Base-by-base conservation (phyloP, 352 stramenopile genomes). In the Phytopythium helicoides region DNA sequence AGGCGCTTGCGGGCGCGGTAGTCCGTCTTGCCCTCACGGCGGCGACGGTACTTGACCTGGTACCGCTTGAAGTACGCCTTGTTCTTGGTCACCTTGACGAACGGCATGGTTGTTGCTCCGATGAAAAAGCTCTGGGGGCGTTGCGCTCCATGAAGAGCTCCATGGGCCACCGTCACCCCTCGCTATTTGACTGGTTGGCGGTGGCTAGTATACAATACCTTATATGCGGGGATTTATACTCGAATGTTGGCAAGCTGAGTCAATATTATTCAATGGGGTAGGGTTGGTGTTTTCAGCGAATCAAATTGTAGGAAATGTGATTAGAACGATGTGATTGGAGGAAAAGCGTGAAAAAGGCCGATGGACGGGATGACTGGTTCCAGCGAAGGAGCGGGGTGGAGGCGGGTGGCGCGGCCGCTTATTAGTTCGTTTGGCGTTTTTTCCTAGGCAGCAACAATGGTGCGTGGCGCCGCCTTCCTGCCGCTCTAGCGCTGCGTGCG, bases 51-150 rank as follows among this genome's bases (percentile, higher is more conserved):
- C 84, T 99, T 98, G 68, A 99, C 95, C 83, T 99, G 97, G 84
- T 98, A 99, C 50, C 97, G 92, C 76, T 98, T 99, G 86, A 99
- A 99, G 88, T 99, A 99, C 52, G 96, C 92, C 81, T 99, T 99
- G 77, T 94, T 98, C 83, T 99, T 99, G 65, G 90, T 81, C 56
- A 99, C 87, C 87, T 99, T 99, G 61, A 99, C 96, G 81, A 99
- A 99, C 54, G 76, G 51, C 93, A 94, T 94, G 57, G 45, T 81
- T 73, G 34, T 47, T 54, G 22, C 48, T 71, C 41, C 45, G 61
- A 74, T 71, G 71, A 84, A 87, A 86, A 52, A 40, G 28, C 33
- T 52, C 39, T 49, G 42, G n/a, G n/a, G n/a, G n/a, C n/a, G n/a
- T n/a, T n/a, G n/a, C n/a, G n/a, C n/a, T n/a, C n/a, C n/a, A n/a